Evolutionary conservation across 352 stramenopile genomes (phyloP).

Genomic region (Blastocystis sp.): DNA sequence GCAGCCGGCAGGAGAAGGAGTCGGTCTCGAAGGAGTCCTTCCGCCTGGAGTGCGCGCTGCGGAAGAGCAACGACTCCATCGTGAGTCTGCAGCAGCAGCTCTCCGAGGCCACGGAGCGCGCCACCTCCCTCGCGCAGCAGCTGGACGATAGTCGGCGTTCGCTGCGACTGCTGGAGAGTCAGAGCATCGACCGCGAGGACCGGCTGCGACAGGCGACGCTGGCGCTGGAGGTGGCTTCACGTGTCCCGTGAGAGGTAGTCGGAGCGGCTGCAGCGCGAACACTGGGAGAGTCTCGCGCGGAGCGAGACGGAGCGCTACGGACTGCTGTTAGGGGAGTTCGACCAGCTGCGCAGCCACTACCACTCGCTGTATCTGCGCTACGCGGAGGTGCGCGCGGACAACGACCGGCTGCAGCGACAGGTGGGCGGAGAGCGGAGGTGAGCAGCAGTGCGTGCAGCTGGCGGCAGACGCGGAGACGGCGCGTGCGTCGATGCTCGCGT

Average conservation of each 20-base stretch:
- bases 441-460: not conserved
- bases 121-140: not conserved
- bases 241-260: not conserved
- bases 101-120: not conserved
- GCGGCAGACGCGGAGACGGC: constrained; percentile 28
- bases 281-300: constrained; percentile 10
- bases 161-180: constrained; percentile 9
- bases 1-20: constrained; percentile 10
- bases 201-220: not conserved
- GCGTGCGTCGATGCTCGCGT: constrained; percentile 22
- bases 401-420: constrained; percentile 23
- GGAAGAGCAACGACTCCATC: constrained; percentile 7
- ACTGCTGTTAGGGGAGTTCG: not conserved
- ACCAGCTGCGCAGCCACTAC: not conserved
- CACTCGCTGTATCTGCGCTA: constrained; percentile 8
- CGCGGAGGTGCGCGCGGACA: constrained; percentile 17
- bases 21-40: constrained; percentile 11
- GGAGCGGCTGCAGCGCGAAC: not conserved
- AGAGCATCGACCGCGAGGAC: not conserved
- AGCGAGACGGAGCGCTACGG: constrained; percentile 1
- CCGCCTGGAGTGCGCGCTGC: constrained; percentile 15
- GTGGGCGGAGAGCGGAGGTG: not conserved
- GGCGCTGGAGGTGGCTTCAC: not conserved
- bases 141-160: not conserved
- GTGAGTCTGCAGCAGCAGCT: constrained; percentile 15